phyloP scores from a whole-genome alignment of 1,284 basidiomycete species.

The Meira nashicola region DNA sequence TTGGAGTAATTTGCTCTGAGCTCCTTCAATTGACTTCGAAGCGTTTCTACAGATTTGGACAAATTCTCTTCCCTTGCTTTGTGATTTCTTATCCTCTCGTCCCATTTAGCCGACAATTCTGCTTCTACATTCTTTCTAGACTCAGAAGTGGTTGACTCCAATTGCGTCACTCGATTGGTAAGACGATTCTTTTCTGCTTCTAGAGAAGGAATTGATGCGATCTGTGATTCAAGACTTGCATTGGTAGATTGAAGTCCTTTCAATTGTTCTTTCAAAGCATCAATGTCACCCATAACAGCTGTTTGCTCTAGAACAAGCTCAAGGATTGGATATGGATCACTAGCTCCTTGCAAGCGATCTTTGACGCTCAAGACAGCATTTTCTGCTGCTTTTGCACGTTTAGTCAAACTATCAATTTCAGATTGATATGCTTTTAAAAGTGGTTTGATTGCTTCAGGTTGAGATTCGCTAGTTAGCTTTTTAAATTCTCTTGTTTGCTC shows the following conservation, averaged over 20 bases:
- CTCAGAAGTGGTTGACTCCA: constrained; percentile 75
- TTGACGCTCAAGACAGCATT: constrained; percentile 80
- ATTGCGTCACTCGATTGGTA: constrained; percentile 18
- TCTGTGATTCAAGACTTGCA: constrained; percentile 4
- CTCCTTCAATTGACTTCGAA: constrained; percentile 81
- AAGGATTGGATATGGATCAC: constrained; percentile 90
- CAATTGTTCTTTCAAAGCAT: constrained; percentile 21
- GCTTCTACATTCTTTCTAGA: constrained; percentile 84
- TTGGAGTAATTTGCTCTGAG: constrained; percentile 83
- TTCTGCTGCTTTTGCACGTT: constrained; percentile 82
- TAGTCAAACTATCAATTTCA: constrained; percentile 91
- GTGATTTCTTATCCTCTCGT: constrained; percentile 89
- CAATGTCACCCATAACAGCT: constrained; percentile 26
- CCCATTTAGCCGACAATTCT: constrained; percentile 89
- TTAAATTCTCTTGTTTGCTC: constrained; percentile 49
- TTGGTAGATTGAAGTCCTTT: constrained; percentile 20
- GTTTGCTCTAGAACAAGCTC: constrained; percentile 69
- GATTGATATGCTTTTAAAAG: constrained; percentile 66
- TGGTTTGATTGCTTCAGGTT: constrained; percentile 42
- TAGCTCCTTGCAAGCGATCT: constrained; percentile 70
- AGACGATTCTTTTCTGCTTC: constrained; percentile 14
- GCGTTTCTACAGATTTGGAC: constrained; percentile 74
- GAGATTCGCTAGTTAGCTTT: constrained; percentile 22
- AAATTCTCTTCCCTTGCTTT: constrained; percentile 89
- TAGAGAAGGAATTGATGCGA: not conserved